These are phyloP conservation scores for Lanmaoa pseudosensibilis DNA, from an alignment of 768 basidiomycete species.

Conservation along the genomic window DNA sequence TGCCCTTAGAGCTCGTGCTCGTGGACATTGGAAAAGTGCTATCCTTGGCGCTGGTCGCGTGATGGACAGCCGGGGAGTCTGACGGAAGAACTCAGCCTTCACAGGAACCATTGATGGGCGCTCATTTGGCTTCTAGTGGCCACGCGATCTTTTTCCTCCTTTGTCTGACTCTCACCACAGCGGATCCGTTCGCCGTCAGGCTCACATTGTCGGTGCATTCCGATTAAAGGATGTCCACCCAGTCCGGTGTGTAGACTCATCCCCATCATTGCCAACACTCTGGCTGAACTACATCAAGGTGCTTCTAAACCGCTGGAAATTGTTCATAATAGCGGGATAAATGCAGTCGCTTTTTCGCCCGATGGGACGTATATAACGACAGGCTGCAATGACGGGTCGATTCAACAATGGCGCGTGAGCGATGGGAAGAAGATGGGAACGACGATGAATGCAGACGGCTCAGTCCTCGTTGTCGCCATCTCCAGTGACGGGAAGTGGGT, in stretches of 20 bases:
- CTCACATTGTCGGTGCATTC: not conserved
- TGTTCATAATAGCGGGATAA: not conserved
- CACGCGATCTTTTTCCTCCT: not conserved
- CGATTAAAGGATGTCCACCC: constrained; percentile 2
- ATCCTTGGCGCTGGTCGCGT: no score
- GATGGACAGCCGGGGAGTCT: no score
- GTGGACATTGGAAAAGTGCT: not conserved
- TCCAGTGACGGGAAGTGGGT: constrained; percentile 20
- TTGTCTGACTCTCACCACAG: not conserved
- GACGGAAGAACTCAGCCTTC: no score
- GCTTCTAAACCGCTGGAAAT: constrained; percentile 10
- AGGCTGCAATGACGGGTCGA: constrained; percentile 12
- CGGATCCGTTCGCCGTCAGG: no score
- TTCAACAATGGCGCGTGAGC: constrained; percentile 12
- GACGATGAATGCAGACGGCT: constrained; percentile 6
- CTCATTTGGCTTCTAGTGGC: not conserved
- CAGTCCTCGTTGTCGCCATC: constrained; percentile 10
- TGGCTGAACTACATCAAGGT: not conserved
- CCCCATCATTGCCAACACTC: not conserved
- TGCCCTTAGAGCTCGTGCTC: not conserved
- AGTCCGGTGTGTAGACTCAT: constrained; percentile 1
- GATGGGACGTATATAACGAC: constrained; percentile 12
- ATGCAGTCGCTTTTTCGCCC: constrained; percentile 15
- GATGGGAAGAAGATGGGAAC: constrained; percentile 10
- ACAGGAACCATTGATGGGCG: not conserved